phyloP scores from a whole-genome alignment of 768 basidiomycete species.

The Phanerodontia chrysosporium region DNA sequence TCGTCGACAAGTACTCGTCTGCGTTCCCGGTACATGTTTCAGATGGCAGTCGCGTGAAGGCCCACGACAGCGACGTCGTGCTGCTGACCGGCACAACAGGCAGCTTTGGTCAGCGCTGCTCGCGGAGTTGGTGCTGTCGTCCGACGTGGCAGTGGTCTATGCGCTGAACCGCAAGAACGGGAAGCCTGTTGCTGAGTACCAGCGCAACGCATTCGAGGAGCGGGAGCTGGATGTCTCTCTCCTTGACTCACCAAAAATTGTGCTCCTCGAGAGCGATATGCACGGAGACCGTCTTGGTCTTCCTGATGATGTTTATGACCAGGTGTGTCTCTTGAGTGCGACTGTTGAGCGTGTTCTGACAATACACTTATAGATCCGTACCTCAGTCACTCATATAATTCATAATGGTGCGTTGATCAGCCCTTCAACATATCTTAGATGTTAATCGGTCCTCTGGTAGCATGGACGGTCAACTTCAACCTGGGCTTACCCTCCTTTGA shows the following conservation, averaged over 20 bases:
- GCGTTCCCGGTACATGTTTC: conserved; percentile 29
- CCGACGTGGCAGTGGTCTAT: conserved; percentile 21
- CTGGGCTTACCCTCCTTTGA: conserved; percentile 28
- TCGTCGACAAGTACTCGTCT: conserved; percentile 6
- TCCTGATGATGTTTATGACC: conserved; percentile 19
- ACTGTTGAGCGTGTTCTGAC: neutral
- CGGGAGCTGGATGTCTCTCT: conserved; percentile 29
- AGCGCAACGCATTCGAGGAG: conserved; percentile 22
- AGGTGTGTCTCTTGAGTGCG: conserved; percentile 17
- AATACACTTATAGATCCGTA: conserved; percentile 18
- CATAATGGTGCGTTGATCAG: conserved; percentile 31
- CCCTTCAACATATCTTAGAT: neutral
- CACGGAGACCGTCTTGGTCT: conserved; percentile 24
- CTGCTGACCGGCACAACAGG: conserved; percentile 33
- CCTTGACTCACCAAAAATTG: conserved; percentile 28
- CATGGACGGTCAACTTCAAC: conserved; percentile 34
- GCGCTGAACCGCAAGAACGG: conserved; percentile 21
- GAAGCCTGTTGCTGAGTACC: conserved; percentile 20
- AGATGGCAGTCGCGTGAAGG: conserved; percentile 7
- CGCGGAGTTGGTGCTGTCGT: conserved; percentile 14
- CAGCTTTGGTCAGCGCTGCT: conserved; percentile 26
- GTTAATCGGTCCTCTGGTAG: conserved; percentile 11
- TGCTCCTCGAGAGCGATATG: conserved; percentile 29
- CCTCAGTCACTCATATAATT: conserved; percentile 33
- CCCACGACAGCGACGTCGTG: conserved; percentile 16